Conservation (phyloP, 768 basidiomycete species). For the Kwoniella sp. region DNA sequence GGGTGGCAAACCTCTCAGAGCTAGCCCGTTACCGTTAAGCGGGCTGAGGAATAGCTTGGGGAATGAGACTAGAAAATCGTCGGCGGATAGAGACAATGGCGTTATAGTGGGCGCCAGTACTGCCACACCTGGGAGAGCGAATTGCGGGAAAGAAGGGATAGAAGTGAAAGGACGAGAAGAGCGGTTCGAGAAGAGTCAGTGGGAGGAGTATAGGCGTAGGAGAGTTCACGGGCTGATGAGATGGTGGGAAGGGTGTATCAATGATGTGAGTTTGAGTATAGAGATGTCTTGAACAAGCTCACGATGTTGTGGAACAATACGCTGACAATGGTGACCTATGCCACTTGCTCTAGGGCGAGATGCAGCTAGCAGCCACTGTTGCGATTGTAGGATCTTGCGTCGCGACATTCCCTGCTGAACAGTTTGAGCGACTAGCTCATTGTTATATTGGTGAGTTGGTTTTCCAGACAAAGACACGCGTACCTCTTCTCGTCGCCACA, state of each 20-base stretch:
- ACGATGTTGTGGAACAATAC: too few species aligned
- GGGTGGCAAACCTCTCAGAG: neutral
- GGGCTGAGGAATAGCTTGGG: neutral
- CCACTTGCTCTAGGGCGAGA: too few species aligned
- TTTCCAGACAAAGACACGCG: too few species aligned
- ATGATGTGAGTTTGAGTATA: constrained; percentile 52
- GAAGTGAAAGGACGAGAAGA: constrained; percentile 12
- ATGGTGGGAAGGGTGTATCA: constrained; percentile 41
- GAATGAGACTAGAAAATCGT: neutral
- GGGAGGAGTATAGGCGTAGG: constrained; percentile 30
- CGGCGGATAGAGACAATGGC: neutral
- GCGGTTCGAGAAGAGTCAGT: constrained; percentile 6
- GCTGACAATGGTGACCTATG: too few species aligned
- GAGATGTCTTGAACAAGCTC: too few species aligned
- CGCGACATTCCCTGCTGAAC: constrained; percentile 30
- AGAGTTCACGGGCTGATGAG: constrained; percentile 28
- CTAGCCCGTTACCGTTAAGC: constrained; percentile 14
- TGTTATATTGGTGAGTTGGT: constrained; percentile 45
- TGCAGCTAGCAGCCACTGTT: constrained; percentile 39
- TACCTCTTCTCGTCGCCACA: too few species aligned
- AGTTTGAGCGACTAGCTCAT: constrained; percentile 36
- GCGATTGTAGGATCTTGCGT: constrained; percentile 30
- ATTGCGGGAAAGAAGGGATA: neutral
- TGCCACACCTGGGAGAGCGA: neutral
- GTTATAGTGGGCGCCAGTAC: neutral